Base-by-base conservation (phyloP, 2,329 filamentous ascomycete species). In the Rhynchosporium secalis region DNA sequence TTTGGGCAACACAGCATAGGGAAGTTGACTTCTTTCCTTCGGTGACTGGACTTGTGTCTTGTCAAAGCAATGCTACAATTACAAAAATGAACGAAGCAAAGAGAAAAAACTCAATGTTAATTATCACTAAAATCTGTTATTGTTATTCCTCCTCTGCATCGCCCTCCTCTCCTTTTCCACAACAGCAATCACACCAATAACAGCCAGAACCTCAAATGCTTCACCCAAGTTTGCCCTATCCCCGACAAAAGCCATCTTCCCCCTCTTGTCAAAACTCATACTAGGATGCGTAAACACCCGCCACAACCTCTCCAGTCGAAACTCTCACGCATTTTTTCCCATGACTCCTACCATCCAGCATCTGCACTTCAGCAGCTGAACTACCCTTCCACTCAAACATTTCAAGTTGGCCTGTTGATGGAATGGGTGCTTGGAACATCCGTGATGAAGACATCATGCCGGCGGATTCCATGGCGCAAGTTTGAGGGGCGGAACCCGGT, bases 381-480 rank as follows among this genome's bases (percentile, higher is more conserved):
- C 60, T 66, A 1, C 26, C 38, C 29, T 66, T 67, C 69, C 69
- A 70, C 7, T 65, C 61, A 41, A 70, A 70, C 6, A 6, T 33
- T 26, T 68, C 63, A 8, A 52, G 28, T 5, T 38, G 28, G 28
- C 33, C 31, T 26, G 33, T 47, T 33, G 45, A 54, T 2, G 43
- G 49, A n/a, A 62, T 41, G 9, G 36, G 55, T 3, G 31, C 61
- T 12, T 51, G 36, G 47, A 58, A 56, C 4, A 58, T 31, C 4
- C 40, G 33, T 31, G 43, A 38, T 3, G 36, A 46, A 26, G 56
- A 31, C 38, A 63, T 64, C 28, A 59, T 33, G 31, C 46, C 38
- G 4, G 59, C 36, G 29, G 47, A 60, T 48, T 66, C 45, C 26
- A 66, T 26, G 12, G 40, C 29, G 20, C 55, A 56, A 6, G 31